Conservation (phyloP, 176 grass and related monocot genomes). For the Luzula sylvatica region DNA sequence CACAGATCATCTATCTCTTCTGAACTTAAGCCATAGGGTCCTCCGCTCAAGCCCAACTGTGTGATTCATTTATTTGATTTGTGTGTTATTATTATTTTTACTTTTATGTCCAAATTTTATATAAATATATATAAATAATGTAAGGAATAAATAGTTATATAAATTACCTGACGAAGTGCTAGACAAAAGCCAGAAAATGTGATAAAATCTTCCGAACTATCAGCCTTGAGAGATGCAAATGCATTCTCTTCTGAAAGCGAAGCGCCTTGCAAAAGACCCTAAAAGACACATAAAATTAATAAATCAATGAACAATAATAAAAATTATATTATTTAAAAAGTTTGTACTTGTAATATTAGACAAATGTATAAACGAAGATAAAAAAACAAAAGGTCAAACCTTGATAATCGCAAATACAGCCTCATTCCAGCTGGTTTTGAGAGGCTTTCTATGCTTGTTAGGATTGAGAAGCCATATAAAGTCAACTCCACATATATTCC, state of each 20-base stretch:
- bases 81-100: not conserved
- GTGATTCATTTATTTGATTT: slow-evolving; percentile 6
- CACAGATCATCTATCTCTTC: slow-evolving; percentile 55
- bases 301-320: not conserved
- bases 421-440: slow-evolving; percentile 94
- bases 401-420: slow-evolving; percentile 90
- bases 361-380: not conserved
- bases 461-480: slow-evolving; percentile 99
- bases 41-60: slow-evolving; percentile 60
- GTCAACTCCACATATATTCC: slow-evolving; percentile 89
- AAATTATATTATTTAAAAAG: not conserved
- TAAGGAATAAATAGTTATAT: not conserved
- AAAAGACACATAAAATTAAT: not conserved
- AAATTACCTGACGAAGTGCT: slow-evolving; percentile 67
- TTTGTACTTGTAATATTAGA: not conserved
- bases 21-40: slow-evolving; percentile 46
- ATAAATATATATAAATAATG: not conserved
- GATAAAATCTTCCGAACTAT: slow-evolving; percentile 47
- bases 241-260: slow-evolving; percentile 60
- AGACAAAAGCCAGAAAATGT: slow-evolving; percentile 67
- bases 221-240: slow-evolving; percentile 66
- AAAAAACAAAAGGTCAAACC: slow-evolving; percentile 29
- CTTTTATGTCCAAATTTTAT: not conserved
- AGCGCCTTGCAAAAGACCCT: slow-evolving; percentile 61
- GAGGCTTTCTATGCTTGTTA: slow-evolving; percentile 48